Base-by-base conservation (phyloP, 2,329 filamentous ascomycete genomes). In the Thelonectria discophora region DNA sequence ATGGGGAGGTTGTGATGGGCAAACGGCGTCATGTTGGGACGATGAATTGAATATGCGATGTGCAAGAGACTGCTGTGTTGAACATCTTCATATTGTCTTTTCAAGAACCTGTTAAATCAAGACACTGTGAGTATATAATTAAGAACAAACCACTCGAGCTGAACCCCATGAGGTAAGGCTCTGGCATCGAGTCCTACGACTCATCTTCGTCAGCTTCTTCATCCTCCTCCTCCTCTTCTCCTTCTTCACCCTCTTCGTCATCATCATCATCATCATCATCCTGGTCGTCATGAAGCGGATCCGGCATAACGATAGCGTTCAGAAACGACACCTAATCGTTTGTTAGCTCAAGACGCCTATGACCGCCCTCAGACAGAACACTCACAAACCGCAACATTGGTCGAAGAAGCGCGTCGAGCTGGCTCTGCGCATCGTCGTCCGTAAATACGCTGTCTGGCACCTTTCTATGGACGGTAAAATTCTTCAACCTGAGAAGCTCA, bases 371-470 rank as follows among this genome's bases (percentile, higher is more conserved):
- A 9, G 42, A 20, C 46, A 4, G 48, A 47, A 4, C 20, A 62
- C 91, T 90, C 80, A 96, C 93, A 80, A 94, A 97, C 43, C 89
- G 89, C 64, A 88, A 87, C 84, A 97, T 86, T 53, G 86, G 83
- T 32, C 82, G 80, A 66, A 97, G 79, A 20, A 93, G 78, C 40
- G 85, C 82, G 53, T 83, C 81, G 54, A 97, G 82, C 71, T 85
- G 86, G 30, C 88, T 84, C 76, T 93, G 84, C 15, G 86, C 87
- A 70, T 87, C 80, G 48, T 85, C 79, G 47, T 83, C 81, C 37
- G 88, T 80, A 18, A 97, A 81, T 49, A 91, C 81, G 10, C 82
- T 77, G 69, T 94, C 92, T 12, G 82, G 75, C 37, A 97, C 77
- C 72, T 87, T 87, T 61, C 82, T 88, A 39, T 87, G 84, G 20